phyloP scores from a whole-genome alignment of 768 basidiomycete genomes.

The Hypholoma fasciculare region DNA sequence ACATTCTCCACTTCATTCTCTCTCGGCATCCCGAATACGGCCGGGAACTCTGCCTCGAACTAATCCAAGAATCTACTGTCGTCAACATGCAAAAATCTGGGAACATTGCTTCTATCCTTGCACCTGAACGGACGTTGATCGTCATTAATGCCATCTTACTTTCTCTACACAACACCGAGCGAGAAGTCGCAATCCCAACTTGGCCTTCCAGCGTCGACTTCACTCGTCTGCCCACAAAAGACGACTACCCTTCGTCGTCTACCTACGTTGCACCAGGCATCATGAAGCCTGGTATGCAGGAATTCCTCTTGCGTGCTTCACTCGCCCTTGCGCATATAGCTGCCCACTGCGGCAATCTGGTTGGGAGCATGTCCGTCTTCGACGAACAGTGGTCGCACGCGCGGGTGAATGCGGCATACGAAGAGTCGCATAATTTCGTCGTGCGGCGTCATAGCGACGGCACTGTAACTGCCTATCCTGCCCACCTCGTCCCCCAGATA shows the following conservation, averaged over 20 bases:
- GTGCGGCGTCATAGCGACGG: conserved; percentile 69
- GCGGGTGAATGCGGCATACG: conserved; percentile 57
- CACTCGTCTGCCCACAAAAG: conserved; percentile 45
- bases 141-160: conserved; percentile 77
- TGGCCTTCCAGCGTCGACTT: conserved; percentile 85
- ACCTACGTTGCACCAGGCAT: conserved; percentile 57
- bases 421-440: conserved; percentile 69
- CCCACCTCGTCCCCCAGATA: conserved; percentile 59
- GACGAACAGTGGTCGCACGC: conserved; percentile 81
- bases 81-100: conserved; percentile 39
- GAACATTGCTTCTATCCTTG: conserved; percentile 43
- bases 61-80: conserved; percentile 70
- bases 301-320: conserved; percentile 69
- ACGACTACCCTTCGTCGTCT: conserved; percentile 73
- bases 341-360: conserved; percentile 55
- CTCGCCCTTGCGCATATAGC: conserved; percentile 58
- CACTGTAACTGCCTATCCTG: conserved; percentile 65
- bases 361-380: conserved; percentile 78
- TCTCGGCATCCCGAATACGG: conserved; percentile 86
- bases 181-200: conserved; percentile 63
- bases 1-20: conserved; percentile 80
- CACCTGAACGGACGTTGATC: conserved; percentile 74
- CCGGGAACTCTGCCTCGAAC: conserved; percentile 75
- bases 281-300: conserved; percentile 66
- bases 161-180: conserved; percentile 71